phyloP scores from a whole-genome alignment of 208 protist species.

The Leishmania amazonensis region DNA sequence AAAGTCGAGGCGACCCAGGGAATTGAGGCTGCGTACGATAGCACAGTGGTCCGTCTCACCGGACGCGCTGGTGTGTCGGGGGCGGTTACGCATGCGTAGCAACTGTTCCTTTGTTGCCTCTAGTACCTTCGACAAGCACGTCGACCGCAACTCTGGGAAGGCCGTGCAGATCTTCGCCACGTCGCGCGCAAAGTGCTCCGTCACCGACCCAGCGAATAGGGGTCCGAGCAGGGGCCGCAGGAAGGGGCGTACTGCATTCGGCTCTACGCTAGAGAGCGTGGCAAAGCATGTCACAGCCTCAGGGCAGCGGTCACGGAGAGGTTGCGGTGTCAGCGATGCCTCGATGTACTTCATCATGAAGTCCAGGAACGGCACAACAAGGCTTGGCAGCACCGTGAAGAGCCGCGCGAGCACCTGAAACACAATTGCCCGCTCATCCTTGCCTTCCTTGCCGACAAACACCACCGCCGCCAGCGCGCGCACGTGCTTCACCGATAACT shows the following conservation, averaged over 20 bases:
- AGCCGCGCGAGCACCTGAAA: conserved; percentile 69
- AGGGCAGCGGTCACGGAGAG: conserved; percentile 62
- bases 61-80: conserved; percentile 13
- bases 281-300: conserved; percentile 89
- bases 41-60: conserved; percentile 36
- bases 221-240: conserved; percentile 75
- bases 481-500: conserved; percentile 50
- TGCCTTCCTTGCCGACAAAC: conserved; percentile 48
- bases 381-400: conserved; percentile 61
- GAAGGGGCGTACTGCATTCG: conserved; percentile 79
- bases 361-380: conserved; percentile 67
- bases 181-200: conserved; percentile 72
- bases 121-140: conserved; percentile 88
- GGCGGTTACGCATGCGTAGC: conserved; percentile 33
- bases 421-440: conserved; percentile 63
- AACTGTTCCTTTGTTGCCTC: conserved; percentile 78
- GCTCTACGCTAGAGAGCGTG: conserved; percentile 65
- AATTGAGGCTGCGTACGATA: conserved; percentile 66
- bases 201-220: conserved; percentile 74
- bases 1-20: conserved; percentile 80
- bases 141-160: conserved; percentile 90
- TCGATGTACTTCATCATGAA: conserved; percentile 85
- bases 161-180: conserved; percentile 84
- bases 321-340: conserved; percentile 48
- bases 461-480: conserved; percentile 40